A percentile compares a stretch with the other conserved stretches of the same genome.
These are phyloP conservation scores for Alternaria triticimaculans DNA, from an alignment of 2,329 filamentous ascomycete genomes.

Conservation along the genomic window DNA sequence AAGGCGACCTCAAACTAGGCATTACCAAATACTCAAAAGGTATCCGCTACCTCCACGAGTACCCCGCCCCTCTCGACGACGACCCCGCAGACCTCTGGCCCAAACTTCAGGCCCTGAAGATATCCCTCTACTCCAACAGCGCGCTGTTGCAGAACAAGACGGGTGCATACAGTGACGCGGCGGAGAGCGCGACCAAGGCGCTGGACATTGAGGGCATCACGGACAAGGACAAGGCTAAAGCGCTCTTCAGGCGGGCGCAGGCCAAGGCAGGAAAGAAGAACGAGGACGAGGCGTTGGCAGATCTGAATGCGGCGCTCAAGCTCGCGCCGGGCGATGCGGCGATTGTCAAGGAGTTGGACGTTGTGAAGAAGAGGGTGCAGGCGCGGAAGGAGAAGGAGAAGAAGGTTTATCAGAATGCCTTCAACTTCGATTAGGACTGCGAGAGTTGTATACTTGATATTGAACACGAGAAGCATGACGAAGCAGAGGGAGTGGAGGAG, in stretches of 20 bases:
- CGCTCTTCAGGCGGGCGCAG: constrained; percentile 79
- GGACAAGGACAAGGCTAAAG: constrained; percentile 86
- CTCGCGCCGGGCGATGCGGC: constrained; percentile 72
- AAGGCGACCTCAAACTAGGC: constrained; percentile 70
- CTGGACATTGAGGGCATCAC: constrained; percentile 68
- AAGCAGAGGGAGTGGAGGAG: background rate
- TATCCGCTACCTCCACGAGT: constrained; percentile 85
- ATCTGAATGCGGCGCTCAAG: constrained; percentile 54
- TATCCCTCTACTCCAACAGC: constrained; percentile 87
- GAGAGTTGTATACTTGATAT: no score
- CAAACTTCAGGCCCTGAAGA: constrained; percentile 75
- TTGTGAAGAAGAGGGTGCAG: constrained; percentile 77
- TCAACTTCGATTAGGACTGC: constrained; percentile 52
- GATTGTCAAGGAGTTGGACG: constrained; percentile 74
- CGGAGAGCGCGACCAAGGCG: constrained; percentile 74
- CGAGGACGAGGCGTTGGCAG: constrained; percentile 72
- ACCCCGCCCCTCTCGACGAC: constrained; percentile 71
- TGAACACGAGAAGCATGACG: background rate
- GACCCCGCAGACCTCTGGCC: constrained; percentile 72
- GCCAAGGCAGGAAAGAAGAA: constrained; percentile 81
- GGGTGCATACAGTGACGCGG: constrained; percentile 71
- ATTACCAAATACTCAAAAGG: constrained; percentile 96
- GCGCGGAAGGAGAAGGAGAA: constrained; percentile 86
- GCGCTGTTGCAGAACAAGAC: constrained; percentile 87
- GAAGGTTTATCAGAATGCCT: constrained; percentile 92